These are phyloP conservation scores for Penicillium soppii DNA, from an alignment of 495 filamentous ascomycete genomes.

Conservation along the genomic window DNA sequence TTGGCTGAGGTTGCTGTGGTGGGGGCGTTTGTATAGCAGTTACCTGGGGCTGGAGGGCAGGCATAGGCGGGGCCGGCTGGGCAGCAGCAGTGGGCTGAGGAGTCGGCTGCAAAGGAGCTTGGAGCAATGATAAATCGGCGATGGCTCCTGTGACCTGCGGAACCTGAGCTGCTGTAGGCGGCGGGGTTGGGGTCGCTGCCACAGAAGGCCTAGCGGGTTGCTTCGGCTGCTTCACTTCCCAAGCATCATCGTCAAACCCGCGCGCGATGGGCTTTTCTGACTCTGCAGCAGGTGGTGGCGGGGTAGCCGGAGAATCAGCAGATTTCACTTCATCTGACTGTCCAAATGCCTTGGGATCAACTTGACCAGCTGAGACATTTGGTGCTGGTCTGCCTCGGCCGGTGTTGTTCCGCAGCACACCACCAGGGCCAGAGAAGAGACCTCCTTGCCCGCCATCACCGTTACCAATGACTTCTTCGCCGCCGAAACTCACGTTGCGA, in stretches of 20 bases:
- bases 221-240: conserved; percentile 93
- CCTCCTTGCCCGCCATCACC: conserved; percentile 60
- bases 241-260: conserved; percentile 96
- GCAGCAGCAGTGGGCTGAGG: conserved; percentile 50
- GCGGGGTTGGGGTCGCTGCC: conserved; percentile 26
- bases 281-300: conserved; percentile 37
- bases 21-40: conserved; percentile 48
- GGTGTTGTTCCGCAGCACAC: conserved; percentile 89
- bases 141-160: conserved; percentile 65
- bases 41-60: conserved; percentile 43
- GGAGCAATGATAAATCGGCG: conserved; percentile 75
- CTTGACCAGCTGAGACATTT: conserved; percentile 76
- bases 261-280: conserved; percentile 47
- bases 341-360: conserved; percentile 81
- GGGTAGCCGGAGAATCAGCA: conserved; percentile 40
- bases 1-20: conserved; percentile 54
- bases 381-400: conserved; percentile 87
- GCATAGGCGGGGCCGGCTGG: conserved; percentile 22
- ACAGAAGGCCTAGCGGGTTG: conserved; percentile 40
- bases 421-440: conserved; percentile 89
- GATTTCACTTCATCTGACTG: conserved; percentile 52
- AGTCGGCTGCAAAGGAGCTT: conserved; percentile 73
- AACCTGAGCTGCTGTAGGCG: conserved; percentile 39
- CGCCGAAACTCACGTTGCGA: conserved; percentile 62
- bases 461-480: conserved; percentile 50